A percentile compares a stretch with the other conserved stretches of the same genome.
These are phyloP conservation scores for Fusarium anguioides DNA, from an alignment of 2,329 filamentous ascomycete genomes.

Conservation along the genomic window DNA sequence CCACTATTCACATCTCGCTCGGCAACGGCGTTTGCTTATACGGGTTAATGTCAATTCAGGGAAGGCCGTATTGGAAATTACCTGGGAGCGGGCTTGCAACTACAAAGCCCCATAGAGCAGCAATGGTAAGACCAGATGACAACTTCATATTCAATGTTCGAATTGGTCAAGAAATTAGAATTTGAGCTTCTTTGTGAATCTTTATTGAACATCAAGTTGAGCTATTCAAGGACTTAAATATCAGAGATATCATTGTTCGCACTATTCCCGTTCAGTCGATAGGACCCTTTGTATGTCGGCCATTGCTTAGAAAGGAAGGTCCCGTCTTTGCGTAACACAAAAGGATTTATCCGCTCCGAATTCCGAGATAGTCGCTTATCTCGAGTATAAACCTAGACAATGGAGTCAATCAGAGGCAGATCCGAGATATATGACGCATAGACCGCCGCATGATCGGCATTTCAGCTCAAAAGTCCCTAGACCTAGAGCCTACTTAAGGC, in stretches of 20 bases:
- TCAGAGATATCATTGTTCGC: not conserved
- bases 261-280: too few relatives aligned
- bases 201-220: rapidly evolving
- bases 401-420: not conserved
- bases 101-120: not conserved
- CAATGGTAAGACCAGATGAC: not conserved
- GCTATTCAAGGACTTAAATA: rapidly evolving
- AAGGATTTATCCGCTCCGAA: not conserved
- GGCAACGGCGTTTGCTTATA: not conserved
- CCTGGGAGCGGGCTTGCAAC: not conserved
- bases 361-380: too few relatives aligned
- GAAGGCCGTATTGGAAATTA: rapidly evolving
- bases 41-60: not conserved
- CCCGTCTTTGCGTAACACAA: not conserved
- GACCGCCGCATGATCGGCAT: not conserved
- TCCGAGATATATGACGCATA: not conserved
- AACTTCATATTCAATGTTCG: not conserved
- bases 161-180: not conserved
- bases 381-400: too few relatives aligned
- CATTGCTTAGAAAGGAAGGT: not conserved
- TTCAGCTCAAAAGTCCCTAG: not conserved
- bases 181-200: not conserved
- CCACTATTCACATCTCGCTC: not conserved
- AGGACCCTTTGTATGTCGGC: rapidly evolving
- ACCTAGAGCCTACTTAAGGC: not conserved